Evolutionary conservation across 2,329 filamentous ascomycete genomes (phyloP).

Genomic region (Phyllosticta ampelicida): DNA sequence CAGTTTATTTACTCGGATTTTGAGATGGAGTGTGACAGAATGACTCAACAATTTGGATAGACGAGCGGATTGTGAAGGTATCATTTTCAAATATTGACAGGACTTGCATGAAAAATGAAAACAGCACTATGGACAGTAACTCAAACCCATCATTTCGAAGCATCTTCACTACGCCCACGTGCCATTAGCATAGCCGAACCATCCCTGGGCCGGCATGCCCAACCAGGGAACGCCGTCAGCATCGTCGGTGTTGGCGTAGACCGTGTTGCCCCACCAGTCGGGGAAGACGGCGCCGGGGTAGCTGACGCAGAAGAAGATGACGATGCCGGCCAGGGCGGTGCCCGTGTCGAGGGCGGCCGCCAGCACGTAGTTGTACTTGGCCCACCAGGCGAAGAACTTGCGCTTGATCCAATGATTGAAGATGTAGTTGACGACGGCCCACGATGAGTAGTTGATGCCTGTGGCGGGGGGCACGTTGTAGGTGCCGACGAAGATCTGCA

Average conservation of each 20-base stretch:
- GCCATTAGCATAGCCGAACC: conserved; percentile 18
- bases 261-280: conserved; percentile 28
- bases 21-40: no score
- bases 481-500: conserved; percentile 16
- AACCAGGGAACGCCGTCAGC: conserved; percentile 24
- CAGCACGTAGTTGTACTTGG: conserved; percentile 60
- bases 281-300: conserved; percentile 11
- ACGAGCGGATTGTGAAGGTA: no score
- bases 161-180: conserved; percentile 1
- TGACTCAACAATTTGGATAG: no score
- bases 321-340: conserved; percentile 21
- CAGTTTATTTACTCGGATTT: no score
- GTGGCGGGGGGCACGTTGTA: conserved; percentile 50
- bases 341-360: conserved; percentile 27
- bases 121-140: no score
- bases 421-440: conserved; percentile 55
- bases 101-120: no score
- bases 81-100: no score
- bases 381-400: conserved; percentile 50
- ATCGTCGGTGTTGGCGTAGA: conserved; percentile 26
- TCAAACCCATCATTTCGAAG: no score
- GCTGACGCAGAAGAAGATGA: conserved; percentile 20
- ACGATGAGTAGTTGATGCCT: conserved; percentile 59
- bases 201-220: conserved; percentile 18
- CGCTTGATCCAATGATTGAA: conserved; percentile 54